Percentiles rank a stretch among this genome's conserved stretches.
phyloP scores from a whole-genome alignment of 345 rosid species.

The Syzygium aromaticum region DNA sequence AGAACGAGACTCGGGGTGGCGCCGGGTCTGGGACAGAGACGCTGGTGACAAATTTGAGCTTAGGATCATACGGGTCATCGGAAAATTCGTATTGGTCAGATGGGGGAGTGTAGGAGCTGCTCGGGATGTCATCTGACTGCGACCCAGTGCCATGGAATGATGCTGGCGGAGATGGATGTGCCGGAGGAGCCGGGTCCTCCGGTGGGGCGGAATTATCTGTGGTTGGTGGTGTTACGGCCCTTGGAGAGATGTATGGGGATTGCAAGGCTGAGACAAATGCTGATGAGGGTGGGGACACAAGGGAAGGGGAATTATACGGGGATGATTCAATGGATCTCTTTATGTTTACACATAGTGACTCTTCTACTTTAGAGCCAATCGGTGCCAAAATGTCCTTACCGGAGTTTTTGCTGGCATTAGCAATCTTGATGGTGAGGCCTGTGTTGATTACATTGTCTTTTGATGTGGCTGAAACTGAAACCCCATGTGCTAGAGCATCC shows the following conservation, averaged over 20 bases:
- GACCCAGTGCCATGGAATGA: conserved; percentile 22
- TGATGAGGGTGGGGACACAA: conserved; percentile 84
- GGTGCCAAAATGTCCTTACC: conserved; percentile 18
- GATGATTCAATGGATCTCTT: conserved; percentile 32
- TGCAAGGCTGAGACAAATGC: conserved; percentile 92
- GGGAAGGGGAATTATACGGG: conserved; percentile 65
- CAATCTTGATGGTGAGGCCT: conserved; percentile 55
- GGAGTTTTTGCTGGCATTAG: conserved; percentile 23
- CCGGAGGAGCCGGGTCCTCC: not conserved
- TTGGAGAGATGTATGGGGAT: conserved; percentile 91
- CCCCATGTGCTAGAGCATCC: not conserved
- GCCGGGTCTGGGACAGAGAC: conserved; percentile 44
- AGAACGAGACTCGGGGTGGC: conserved; percentile 68
- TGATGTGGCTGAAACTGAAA: conserved; percentile 2
- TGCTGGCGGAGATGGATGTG: conserved; percentile 25
- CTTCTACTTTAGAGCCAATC: conserved; percentile 3
- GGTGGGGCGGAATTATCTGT: not conserved
- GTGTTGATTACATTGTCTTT: conserved; percentile 2
- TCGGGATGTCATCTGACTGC: conserved; percentile 57
- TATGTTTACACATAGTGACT: conserved; percentile 29
- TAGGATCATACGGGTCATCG: conserved; percentile 54
- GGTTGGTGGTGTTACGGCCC: conserved; percentile 37
- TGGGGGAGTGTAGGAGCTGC: conserved; percentile 88
- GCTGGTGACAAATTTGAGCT: conserved; percentile 50
- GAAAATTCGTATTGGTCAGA: conserved; percentile 78